Percentiles rank a stretch among this genome's conserved stretches.
Evolutionary conservation across 768 basidiomycete genomes (phyloP).

Genomic region (Boletus reticulatus): DNA sequence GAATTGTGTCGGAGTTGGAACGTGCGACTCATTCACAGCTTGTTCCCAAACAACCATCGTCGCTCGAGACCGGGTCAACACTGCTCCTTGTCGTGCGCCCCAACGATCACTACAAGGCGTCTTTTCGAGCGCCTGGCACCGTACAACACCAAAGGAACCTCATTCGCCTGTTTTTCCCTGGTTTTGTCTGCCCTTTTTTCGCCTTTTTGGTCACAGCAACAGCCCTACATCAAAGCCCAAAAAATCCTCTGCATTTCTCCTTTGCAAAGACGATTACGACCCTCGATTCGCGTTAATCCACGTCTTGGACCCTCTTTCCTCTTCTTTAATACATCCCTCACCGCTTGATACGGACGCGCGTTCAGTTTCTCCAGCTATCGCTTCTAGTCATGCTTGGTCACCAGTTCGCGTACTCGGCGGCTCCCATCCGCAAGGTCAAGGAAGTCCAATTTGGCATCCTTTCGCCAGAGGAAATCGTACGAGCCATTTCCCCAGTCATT

Average conservation of each 20-base stretch:
- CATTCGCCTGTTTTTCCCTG: conserved; percentile 10
- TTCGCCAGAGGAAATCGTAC: conserved; percentile 96
- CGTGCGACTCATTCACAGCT: conserved; percentile 31
- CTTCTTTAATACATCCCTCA: not conserved
- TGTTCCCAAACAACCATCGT: conserved; percentile 35
- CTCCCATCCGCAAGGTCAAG: conserved; percentile 92
- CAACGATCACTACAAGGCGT: conserved; percentile 5
- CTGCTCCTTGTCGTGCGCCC: conserved; percentile 11
- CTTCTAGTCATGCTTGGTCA: conserved; percentile 70
- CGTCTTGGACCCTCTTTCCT: conserved; percentile 10
- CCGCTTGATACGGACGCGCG: conserved; percentile 16
- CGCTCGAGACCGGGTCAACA: conserved; percentile 18
- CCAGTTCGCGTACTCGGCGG: conserved; percentile 89
- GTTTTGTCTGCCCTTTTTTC: conserved; percentile 17
- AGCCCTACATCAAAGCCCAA: conserved; percentile 8
- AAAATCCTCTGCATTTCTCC: conserved; percentile 13
- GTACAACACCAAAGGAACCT: not conserved
- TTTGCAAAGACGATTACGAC: conserved; percentile 6
- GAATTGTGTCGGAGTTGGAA: conserved; percentile 35
- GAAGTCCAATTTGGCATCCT: conserved; percentile 99
- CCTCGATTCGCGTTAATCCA: conserved; percentile 27
- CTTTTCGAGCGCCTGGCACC: not conserved
- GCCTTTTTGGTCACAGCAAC: conserved; percentile 2
- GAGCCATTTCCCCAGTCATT: not conserved
- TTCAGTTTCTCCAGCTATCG: not conserved